Evolutionary conservation across 345 rosid species (phyloP), one percentile per base, ranked within the genome.

Genomic region (Brassica rapa): DNA sequence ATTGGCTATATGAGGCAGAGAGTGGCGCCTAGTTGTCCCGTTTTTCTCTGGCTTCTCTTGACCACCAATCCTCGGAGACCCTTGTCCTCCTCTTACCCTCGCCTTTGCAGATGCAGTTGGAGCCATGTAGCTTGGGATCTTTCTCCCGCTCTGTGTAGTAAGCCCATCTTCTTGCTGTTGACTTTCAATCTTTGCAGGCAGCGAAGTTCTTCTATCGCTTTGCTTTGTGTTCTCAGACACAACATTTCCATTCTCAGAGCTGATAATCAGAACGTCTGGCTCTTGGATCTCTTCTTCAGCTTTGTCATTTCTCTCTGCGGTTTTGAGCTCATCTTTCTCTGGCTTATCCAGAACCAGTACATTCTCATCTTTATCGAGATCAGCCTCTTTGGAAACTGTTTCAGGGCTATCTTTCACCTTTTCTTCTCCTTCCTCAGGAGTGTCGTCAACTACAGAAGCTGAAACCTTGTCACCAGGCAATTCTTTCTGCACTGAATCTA

Each of bases 61-160:
- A 27, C 84, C 80, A 30, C 83, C 27, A 69, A 88, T 49, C 60
- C 86, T 56, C 0, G 95, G 88, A 51, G 97, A 87, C 62, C 89
- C 93, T 82, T 91, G 93, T 78, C 82, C 92, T 78, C 82, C 92
- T 80, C 85, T 87, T 33, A 88, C 84, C 82, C 85, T 91, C 68
- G 97, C 97, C 86, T 86, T 93, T 23, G 88, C 89, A 78, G 97
- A 91, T 83, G 85, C 87, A 71, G 97, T 93, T 56, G 95, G 90
- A 55, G 91, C 92, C 98, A 89, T 93, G 71, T 91, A 93, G 83
- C 97, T 87, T 10, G 95, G 97, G 57, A 87, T 77, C 72, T 85
- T 91, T 14, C 86, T 63, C 14, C 84, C 76, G 63, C 82, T 84
- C 9, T 81, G 87, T 29, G 80, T 70, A 30, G 80, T 70, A 30